Base-by-base conservation (phyloP, 768 basidiomycete species). In the Auriculariales sp. region DNA sequence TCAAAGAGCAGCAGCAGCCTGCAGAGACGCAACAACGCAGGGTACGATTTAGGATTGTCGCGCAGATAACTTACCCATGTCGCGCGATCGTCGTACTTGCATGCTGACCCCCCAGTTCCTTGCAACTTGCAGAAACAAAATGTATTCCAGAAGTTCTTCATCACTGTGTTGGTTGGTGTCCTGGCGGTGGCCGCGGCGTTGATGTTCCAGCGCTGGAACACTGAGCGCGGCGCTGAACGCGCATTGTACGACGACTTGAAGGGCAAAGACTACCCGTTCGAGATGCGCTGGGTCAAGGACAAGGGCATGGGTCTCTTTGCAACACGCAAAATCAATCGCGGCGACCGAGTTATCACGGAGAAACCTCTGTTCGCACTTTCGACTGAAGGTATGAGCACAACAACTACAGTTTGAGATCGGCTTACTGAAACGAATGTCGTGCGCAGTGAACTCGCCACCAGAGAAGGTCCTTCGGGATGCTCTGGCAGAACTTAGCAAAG, bases 271-370 rank as follows among this genome's bases (percentile, higher is more conserved):
- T 44, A 44, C 15, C 39, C 39, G 39, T 44, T 44, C 22, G 39
- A 44, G 39, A 72, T 79, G 2, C 63, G 66, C 10, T 72, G 76
- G 35, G 57, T 79, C 10, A 70, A 71, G 10, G 77, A 73, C 3
- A 76, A 64, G 52, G 77, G 78, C 4, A 79, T 74, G 55, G 78
- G 77, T 2, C 61, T 71, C 27, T 52, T 79, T 34, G 78, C 78
- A 2, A 59, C 58, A 3, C 67, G 77, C 32, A 67, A 75, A 58
- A 78, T 79, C 2, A 44, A 44, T 4, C 22, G 10, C 6, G 39
- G 39, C 19, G 39, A 44, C 19, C 17, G 39, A 4, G 27, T 44
- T 6, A 44, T 44, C 6, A 44, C 39, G 4, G 39, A 44, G 22
- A 25, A 19, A 19, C 39, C 39, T 7, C 27, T 44, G 19, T 44